A percentile compares a stretch with the other conserved stretches of the same genome.
Conservation (phyloP, 495 filamentous ascomycete species). For the Rostrohypoxylon terebratum region DNA sequence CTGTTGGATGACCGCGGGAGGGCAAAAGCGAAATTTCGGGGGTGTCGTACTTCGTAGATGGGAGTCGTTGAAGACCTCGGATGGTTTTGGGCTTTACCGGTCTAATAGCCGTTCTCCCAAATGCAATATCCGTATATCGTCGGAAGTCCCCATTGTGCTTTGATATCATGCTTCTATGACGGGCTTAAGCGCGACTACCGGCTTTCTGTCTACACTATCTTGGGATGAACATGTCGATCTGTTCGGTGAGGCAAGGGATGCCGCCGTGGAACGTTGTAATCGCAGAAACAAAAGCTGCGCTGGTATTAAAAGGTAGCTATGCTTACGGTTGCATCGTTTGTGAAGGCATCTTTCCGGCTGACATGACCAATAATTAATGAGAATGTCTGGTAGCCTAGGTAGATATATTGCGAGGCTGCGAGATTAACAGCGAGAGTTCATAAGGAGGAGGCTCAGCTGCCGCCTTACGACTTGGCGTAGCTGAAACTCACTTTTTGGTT, state of each 20-base stretch:
- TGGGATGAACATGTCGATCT: background rate
- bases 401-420: background rate
- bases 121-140: background rate
- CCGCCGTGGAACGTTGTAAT: conserved; percentile 1
- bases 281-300: background rate
- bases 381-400: too few species aligned
- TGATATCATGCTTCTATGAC: background rate
- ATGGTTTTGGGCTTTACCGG: background rate
- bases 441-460: background rate
- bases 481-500: background rate
- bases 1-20: background rate
- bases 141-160: background rate
- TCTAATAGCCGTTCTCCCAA: background rate
- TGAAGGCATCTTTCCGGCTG: background rate
- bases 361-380: background rate
- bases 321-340: background rate
- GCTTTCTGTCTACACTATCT: background rate
- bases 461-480: background rate
- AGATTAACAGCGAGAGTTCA: background rate
- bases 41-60: background rate
- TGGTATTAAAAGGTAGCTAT: background rate
- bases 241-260: background rate
- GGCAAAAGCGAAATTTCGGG: background rate
- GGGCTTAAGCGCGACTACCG: background rate
- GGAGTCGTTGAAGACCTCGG: background rate